Base-by-base conservation (phyloP, 2,329 filamentous ascomycete genomes). In the Cladosporium sp. region DNA sequence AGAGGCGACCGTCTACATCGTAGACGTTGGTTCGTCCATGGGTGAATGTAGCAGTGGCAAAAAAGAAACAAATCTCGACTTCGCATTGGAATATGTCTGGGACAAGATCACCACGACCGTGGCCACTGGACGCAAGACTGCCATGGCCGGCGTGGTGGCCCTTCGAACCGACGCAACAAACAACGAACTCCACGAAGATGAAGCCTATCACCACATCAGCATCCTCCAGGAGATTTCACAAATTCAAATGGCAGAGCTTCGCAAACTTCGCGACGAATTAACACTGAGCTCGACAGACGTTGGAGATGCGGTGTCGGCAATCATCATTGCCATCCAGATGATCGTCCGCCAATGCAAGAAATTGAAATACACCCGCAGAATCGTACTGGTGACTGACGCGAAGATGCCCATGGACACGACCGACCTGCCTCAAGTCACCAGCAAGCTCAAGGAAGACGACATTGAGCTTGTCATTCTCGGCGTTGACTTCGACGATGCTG, bases 11-110 rank as follows among this genome's bases (percentile, higher is more conserved):
- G 82, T 97, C 38, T 99, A 93, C 69, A 86, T 99, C 60, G 72
- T 99, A 54, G 93, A 99, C 71, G 76, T 96, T 19, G 91, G 90
- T 52, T 76, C 74, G 63, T 88, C 91, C n/a, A 96, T 95, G 88
- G 85, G 78, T 52, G 76, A 86, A 64, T 79, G 76, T 60, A 80
- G 83, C 60, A 78, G 82, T 71, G 89, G 86, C 20, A 83, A 93
- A 58, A 66, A 74, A 17, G 81, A 92, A 66, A 86, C 86, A 3
- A 87, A 97, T 66, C 80, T 99, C 15, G 89, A 96, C 54, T 99
- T 86, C 83, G 82, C 83, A 42, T 84, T 97, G 82, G 82, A 83
- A 55, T 99, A 96, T 70, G 80, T 97, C 43, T 99, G 92, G 91
- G 92, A 97, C 75, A 93, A 88, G 66, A 87, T 95, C 58, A 85